Conservation (phyloP, 1,284 basidiomycete genomes). For the Ustilago nuda region DNA sequence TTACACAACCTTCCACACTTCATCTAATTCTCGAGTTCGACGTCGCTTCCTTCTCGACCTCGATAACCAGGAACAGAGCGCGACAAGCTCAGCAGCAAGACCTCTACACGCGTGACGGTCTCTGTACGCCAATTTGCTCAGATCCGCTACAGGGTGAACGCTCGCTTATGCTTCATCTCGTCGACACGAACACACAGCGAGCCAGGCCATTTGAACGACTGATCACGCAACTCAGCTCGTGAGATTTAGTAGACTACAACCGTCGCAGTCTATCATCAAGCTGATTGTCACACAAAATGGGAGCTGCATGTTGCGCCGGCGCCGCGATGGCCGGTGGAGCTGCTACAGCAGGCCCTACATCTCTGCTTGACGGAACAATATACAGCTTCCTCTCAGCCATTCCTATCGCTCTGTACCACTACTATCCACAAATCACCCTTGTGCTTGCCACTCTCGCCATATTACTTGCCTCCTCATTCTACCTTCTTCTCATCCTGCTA, state of each 20-base stretch:
- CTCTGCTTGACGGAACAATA: constrained; percentile 35
- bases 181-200: too few species aligned
- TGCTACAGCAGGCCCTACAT: constrained; percentile 7
- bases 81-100: too few species aligned
- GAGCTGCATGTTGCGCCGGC: constrained; percentile 53
- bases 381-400: constrained; percentile 34
- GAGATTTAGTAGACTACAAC: too few species aligned
- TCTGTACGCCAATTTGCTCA: too few species aligned
- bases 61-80: too few species aligned
- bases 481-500: constrained; percentile 27
- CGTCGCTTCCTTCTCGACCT: too few species aligned
- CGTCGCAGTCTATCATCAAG: not conserved
- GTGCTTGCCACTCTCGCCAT: constrained; percentile 15
- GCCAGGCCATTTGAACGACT: too few species aligned
- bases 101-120: too few species aligned
- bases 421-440: constrained; percentile 37
- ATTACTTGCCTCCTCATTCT: constrained; percentile 14
- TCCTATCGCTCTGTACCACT: constrained; percentile 45
- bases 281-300: constrained; percentile 24
- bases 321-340: constrained; percentile 28
- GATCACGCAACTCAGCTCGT: too few species aligned
- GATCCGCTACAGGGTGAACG: too few species aligned
- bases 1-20: not conserved
- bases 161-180: too few species aligned
- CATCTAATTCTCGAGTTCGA: too few species aligned